A percentile compares a stretch with the other conserved stretches of the same genome.
phyloP scores from a whole-genome alignment of 2,329 filamentous ascomycete genomes.

The Ceratocystis papillata region DNA sequence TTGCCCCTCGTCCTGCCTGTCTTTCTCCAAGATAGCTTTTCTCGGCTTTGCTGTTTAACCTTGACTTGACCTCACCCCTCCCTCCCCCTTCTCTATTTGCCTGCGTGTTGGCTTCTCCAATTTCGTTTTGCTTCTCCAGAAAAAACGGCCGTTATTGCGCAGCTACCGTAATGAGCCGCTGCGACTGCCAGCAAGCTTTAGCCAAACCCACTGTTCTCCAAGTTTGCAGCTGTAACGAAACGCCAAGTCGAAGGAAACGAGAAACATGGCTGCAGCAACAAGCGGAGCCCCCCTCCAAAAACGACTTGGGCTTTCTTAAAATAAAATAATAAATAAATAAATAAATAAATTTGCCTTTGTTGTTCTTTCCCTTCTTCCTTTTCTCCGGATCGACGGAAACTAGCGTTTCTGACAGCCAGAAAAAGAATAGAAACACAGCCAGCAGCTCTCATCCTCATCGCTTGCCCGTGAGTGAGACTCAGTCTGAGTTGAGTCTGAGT shows the following conservation, averaged over 20 bases:
- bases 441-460: neutral
- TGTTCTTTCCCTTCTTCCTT: neutral
- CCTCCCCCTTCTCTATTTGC: neutral
- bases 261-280: neutral
- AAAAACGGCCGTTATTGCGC: neutral
- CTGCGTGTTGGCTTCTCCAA: neutral
- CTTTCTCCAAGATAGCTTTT: neutral
- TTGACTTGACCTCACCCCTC: neutral
- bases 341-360: neutral
- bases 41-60: neutral
- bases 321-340: neutral
- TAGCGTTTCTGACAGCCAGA: conserved; percentile 8
- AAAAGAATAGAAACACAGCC: neutral
- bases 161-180: no score
- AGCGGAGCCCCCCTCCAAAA: neutral
- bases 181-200: no score
- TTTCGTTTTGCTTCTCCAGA: neutral
- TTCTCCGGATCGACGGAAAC: conserved; percentile 3
- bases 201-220: neutral
- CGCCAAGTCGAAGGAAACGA: neutral
- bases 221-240: neutral
- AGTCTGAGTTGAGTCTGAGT: no score
- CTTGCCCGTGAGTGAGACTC: no score
- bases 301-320: neutral
- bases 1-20: neutral